Base-by-base conservation (phyloP, 768 basidiomycete species). In the Podaxis sp. region DNA sequence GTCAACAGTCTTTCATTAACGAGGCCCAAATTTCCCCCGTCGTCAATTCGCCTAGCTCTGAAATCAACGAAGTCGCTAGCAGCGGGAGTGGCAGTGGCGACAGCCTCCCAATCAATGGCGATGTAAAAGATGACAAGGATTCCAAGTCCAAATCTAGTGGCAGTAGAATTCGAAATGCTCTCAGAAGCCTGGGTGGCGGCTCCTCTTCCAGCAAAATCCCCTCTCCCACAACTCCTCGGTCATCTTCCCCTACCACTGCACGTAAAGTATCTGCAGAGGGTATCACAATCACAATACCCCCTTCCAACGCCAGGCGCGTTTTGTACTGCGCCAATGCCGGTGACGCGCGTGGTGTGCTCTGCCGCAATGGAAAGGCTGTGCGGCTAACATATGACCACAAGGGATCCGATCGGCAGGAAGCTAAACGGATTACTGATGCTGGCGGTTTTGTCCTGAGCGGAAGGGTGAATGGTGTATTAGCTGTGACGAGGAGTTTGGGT, bases 391-490 rank as follows among this genome's bases (percentile, higher is more conserved):
- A 99, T 72, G 97, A 99, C 72, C 97, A 99, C 80, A 99, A 99
- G 74, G 97, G 97, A 33, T 89, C 91, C 4, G 97, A 99, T 73
- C 89, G 90, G 70, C 94, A 96, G 73, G 97, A 99, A 76, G 96
- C 96, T 19, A 98, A 97, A 76, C 86, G 97, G 22, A 98, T 99
- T 73, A 95, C 85, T 54, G 97, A 98, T 71, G 97, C 97, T 0
- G 97, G 97, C 9, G 97, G 97, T 1, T 99, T 98, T 71, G 96
- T 99, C 22, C 89, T 99, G 91, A 96, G 96, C 70, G 97, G 96
- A 65, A 86, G 97, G 12, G 97, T 99, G 37, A 99, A 99, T 67
- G 97, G 96, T 66, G 96, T 98, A 46, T 79, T 99, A 59, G 95
- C 95, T 5, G 97, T 99, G 29, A 99, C 97, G 17, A 83, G 97